Percentiles rank a stretch among this genome's conserved stretches.
These are phyloP conservation scores for Helianthus annuus DNA, from an alignment of 129 eudicot species.

Conservation along the genomic window HanXRQr2.0-SUNRISE NC_035448.2:73977849-73978348, in stretches of 20 bases:
- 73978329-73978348: too few species aligned
- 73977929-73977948: constrained; percentile 6
- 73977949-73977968: constrained; percentile 77
- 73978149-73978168: constrained; percentile 6
- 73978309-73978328: too few species aligned
- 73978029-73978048: constrained; percentile 48
- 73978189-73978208: too few species aligned
- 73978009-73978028: constrained; percentile 41
- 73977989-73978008: constrained; percentile 46
- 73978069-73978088: constrained; percentile 52
- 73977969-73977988: constrained; percentile 25
- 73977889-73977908: background rate
- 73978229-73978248: too few species aligned
- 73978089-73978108: constrained; percentile 48
- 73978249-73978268: too few species aligned
- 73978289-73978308: too few species aligned
- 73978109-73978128: constrained; percentile 16
- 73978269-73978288: too few species aligned
- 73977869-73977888: too few species aligned
- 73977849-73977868: too few species aligned
- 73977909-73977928: constrained; percentile 39
- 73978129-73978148: background rate
- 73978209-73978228: too few species aligned
- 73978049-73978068: constrained; percentile 79
- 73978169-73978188: background rate